Base-by-base conservation (phyloP, 306 rosid species). In the Sechiopsis laciniata region DNA sequence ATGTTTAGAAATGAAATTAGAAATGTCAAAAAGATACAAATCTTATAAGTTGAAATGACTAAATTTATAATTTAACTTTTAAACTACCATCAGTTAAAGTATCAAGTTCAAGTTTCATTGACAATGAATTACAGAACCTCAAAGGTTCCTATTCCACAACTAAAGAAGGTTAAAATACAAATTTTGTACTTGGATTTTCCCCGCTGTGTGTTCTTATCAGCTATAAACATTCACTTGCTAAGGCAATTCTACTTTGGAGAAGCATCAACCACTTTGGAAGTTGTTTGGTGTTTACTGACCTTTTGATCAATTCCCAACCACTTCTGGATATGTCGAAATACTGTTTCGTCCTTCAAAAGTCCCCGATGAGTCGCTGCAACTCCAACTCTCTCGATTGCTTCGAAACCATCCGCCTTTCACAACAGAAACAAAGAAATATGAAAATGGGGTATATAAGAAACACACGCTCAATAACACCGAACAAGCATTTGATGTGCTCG, bases 331-430 rank as follows among this genome's bases (percentile, higher is more conserved):
- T 21, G 77, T 68, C 78, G 70, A 77, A 93, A 82, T 48, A 83
- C 97, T 45, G 76, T 84, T 72, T 80, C 52, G 61, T 93, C 83
- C 6, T 74, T 60, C 32, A 93, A 73, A 55, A 93, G 22, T 73
- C 72, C 90, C 29, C 97, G 88, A 77, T 90, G 97, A 66, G 83
- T 75, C 14, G 81, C 90, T 24, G 85, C 73, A 53, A 93, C 84
- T 78, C 84, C 96, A 8, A 84, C 91, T 76, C 96, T 90, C 81
- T 86, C 97, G 29, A 55, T 79, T 45, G 97, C 93, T 54, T 75
- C 71, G 48, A 93, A 87, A 81, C 96, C 91, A 79, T 93, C 98
- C 5, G 94, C 94, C 97, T 93, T 59, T 82, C 67, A n/a, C 66
- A 52, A 79, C 75, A 63, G 55, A 6, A 76, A 35, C 55, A 81